Percentiles rank a stretch among this genome's conserved stretches.
Conservation (phyloP, 1,284 basidiomycete species). For the Moniliophthora roreri region DNA sequence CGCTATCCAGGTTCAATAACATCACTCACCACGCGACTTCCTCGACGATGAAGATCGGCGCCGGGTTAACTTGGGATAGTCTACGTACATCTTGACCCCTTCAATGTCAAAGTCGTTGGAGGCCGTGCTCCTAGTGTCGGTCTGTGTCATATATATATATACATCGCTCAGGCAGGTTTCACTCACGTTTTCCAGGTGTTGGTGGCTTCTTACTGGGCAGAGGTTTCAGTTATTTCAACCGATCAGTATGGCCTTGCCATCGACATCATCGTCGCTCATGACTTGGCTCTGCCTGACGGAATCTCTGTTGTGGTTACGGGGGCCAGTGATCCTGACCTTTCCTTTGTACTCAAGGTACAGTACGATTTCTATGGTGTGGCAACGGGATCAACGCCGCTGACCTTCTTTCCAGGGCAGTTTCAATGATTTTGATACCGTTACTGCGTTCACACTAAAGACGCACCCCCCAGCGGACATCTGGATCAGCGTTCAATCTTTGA, state of each 20-base stretch:
- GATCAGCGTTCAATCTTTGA: background rate
- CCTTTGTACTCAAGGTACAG: too few relatives aligned
- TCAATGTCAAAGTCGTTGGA: conserved; percentile 36
- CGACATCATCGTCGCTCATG: conserved; percentile 32
- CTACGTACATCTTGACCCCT: conserved; percentile 30
- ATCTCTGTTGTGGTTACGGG: conserved; percentile 21
- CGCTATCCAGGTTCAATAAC: conserved; percentile 34
- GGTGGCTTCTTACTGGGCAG: conserved; percentile 23
- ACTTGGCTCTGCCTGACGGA: conserved; percentile 37
- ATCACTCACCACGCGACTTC: conserved; percentile 24
- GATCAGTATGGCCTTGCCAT: conserved; percentile 35
- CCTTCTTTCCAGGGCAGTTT: background rate
- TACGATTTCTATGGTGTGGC: too few relatives aligned
- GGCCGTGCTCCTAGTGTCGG: conserved; percentile 36
- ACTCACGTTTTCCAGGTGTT: conserved; percentile 28
- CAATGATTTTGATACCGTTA: conserved; percentile 13
- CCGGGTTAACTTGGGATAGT: conserved; percentile 42
- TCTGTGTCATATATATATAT: conserved; percentile 28
- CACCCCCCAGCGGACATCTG: conserved; percentile 8
- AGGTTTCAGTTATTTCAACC: conserved; percentile 36
- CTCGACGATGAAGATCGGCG: conserved; percentile 30
- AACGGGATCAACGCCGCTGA: too few relatives aligned
- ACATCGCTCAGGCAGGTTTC: conserved; percentile 18
- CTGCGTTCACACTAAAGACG: conserved; percentile 4
- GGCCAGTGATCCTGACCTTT: too few relatives aligned